Conservation (phyloP, 2,329 filamentous ascomycete genomes). For the Fusarium luffae region DNA sequence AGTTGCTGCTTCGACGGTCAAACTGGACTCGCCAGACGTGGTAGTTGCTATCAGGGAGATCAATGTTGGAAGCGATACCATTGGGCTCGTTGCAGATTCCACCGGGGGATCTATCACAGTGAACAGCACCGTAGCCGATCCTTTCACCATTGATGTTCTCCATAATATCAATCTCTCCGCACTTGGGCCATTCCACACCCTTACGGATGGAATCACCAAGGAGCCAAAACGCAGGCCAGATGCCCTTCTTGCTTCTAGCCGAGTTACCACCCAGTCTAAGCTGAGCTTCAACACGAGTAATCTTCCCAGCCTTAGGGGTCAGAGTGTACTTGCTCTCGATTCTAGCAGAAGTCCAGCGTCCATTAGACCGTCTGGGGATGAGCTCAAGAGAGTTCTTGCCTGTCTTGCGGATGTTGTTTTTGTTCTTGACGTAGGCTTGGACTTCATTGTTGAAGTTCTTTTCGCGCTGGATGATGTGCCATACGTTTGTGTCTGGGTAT, state of each 20-base stretch:
- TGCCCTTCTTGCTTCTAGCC: slow-evolving; percentile 59
- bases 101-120: slow-evolving; percentile 60
- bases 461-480: slow-evolving; percentile 56
- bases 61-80: slow-evolving; percentile 53
- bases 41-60: slow-evolving; percentile 55
- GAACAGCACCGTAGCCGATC: slow-evolving; percentile 61
- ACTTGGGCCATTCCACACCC: slow-evolving; percentile 62
- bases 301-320: slow-evolving; percentile 57
- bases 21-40: slow-evolving; percentile 63
- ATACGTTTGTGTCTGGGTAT: slow-evolving; percentile 51
- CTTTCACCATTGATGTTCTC: slow-evolving; percentile 64
- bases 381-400: slow-evolving; percentile 63
- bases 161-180: slow-evolving; percentile 69
- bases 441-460: slow-evolving; percentile 64
- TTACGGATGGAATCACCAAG: slow-evolving; percentile 62
- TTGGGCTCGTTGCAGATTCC: slow-evolving; percentile 64
- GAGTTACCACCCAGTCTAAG: slow-evolving; percentile 60
- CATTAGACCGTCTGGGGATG: slow-evolving; percentile 55
- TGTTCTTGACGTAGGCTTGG: slow-evolving; percentile 60
- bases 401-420: slow-evolving; percentile 61
- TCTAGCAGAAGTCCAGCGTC: slow-evolving; percentile 65
- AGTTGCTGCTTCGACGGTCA: slow-evolving; percentile 60
- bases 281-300: slow-evolving; percentile 59
- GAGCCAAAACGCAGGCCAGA: slow-evolving; percentile 71
- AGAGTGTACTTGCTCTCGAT: slow-evolving; percentile 62